Percentiles rank a stretch among this genome's conserved stretches.
Conservation (phyloP, 2,329 filamentous ascomycete species). For the Aspergillus pseudoterreus region DNA sequence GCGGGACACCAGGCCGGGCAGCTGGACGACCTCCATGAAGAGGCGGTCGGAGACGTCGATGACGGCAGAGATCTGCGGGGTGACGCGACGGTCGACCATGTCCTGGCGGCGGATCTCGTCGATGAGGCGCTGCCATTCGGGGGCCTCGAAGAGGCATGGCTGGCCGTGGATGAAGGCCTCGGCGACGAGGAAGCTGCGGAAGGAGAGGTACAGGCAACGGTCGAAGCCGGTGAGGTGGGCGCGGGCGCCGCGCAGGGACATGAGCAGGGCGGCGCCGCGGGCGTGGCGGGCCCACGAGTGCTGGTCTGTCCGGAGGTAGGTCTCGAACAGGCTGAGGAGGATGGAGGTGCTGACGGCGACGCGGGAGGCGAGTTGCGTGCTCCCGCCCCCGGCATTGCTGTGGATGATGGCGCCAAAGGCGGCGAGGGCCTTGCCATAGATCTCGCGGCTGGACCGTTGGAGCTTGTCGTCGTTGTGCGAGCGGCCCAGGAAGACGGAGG, state of each 20-base stretch:
- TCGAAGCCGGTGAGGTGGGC: conserved; percentile 29
- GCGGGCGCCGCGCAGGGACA: conserved; percentile 28
- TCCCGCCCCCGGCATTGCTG: background rate
- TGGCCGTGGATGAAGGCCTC: conserved; percentile 28
- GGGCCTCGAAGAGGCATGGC: conserved; percentile 28
- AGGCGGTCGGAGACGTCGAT: conserved; percentile 23
- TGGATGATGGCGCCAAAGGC: conserved; percentile 16
- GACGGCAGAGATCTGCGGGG: conserved; percentile 12
- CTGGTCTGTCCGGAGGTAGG: conserved; percentile 29
- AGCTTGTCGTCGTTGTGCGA: conserved; percentile 19
- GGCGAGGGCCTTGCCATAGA: conserved; percentile 28
- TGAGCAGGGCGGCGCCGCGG: conserved; percentile 28
- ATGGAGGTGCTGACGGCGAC: conserved; percentile 33
- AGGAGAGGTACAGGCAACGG: conserved; percentile 30
- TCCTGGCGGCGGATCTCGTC: conserved; percentile 26
- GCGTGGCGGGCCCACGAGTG: conserved; percentile 33
- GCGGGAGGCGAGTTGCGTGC: conserved; percentile 17
- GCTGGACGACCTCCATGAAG: conserved; percentile 21
- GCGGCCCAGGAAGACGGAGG: conserved; percentile 26
- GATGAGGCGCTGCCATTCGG: conserved; percentile 28
- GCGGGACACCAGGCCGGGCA: conserved; percentile 14
- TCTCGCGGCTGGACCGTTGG: conserved; percentile 25
- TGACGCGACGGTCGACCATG: conserved; percentile 15
- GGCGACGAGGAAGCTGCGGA: conserved; percentile 32
- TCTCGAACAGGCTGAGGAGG: conserved; percentile 32